phyloP scores from a whole-genome alignment of 768 basidiomycete species.

The Suillus placidus region DNA sequence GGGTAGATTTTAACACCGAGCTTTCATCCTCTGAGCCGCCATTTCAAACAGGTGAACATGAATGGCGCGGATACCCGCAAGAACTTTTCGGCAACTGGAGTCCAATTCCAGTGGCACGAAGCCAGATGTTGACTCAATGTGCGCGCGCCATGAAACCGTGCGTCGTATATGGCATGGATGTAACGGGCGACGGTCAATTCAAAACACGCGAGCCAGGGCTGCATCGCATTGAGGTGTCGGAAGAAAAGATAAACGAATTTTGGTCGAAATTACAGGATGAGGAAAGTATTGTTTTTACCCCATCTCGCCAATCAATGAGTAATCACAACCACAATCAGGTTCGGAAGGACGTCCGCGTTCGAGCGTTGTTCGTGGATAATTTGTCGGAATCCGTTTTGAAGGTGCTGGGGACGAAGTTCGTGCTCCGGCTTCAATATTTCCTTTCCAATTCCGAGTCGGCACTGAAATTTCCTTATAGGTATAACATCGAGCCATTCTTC shows the following conservation, averaged over 20 bases:
- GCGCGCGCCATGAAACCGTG: not conserved
- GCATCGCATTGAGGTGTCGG: no score
- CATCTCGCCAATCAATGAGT: constrained; percentile 1
- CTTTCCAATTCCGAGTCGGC: no score
- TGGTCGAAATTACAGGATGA: constrained; percentile 30
- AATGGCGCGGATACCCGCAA: constrained; percentile 49
- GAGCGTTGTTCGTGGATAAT: not conserved
- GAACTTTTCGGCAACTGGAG: constrained; percentile 62
- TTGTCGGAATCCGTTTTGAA: constrained; percentile 28
- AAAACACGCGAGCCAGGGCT: constrained; percentile 5
- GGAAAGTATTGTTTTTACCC: constrained; percentile 19
- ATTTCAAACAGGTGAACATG: not conserved
- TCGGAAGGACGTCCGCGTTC: constrained; percentile 32
- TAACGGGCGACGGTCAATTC: constrained; percentile 14
- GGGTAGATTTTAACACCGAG: constrained; percentile 39
- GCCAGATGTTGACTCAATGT: constrained; percentile 29
- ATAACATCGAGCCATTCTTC: constrained; percentile 40
- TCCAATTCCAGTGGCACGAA: constrained; percentile 39
- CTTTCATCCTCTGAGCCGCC: constrained; percentile 13
- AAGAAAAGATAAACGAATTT: constrained; percentile 10
- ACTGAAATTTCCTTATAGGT: constrained; percentile 24
- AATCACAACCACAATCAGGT: constrained; percentile 21
- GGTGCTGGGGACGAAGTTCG: constrained; percentile 39
- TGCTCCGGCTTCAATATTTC: not conserved
- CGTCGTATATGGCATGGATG: not conserved